phyloP scores from a whole-genome alignment of 2,329 filamentous ascomycete genomes.

The Ophiostoma fasciatum region DNA sequence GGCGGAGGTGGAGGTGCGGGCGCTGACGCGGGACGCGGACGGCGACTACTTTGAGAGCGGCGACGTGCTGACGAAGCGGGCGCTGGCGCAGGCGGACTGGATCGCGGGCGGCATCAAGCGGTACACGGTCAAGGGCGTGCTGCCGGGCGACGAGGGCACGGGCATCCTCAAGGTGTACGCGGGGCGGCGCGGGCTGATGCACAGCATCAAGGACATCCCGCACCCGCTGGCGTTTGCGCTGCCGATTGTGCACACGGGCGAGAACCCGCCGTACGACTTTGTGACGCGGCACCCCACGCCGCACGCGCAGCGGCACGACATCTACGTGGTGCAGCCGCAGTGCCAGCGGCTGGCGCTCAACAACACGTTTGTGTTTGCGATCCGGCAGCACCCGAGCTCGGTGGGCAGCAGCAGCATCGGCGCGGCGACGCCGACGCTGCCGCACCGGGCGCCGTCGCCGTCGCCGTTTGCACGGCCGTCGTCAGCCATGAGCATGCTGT shows the following conservation, averaged over 20 bases:
- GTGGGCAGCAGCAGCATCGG: too few relatives aligned
- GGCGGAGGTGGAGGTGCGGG: constrained; percentile 78
- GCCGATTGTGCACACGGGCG: constrained; percentile 79
- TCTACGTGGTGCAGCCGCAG: constrained; percentile 94
- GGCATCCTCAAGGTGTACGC: constrained; percentile 85
- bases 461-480: constrained; percentile 46
- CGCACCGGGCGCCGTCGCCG: constrained; percentile 36
- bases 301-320: constrained; percentile 91
- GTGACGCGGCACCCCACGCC: constrained; percentile 86
- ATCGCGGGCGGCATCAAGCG: constrained; percentile 60
- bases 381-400: constrained; percentile 76
- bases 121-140: constrained; percentile 81
- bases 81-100: constrained; percentile 87
- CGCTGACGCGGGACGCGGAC: constrained; percentile 67
- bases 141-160: constrained; percentile 83
- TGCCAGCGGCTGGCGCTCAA: constrained; percentile 78
- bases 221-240: constrained; percentile 80
- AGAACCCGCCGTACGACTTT: constrained; percentile 91
- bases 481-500: constrained; percentile 51
- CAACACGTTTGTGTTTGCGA: constrained; percentile 94
- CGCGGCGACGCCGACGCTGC: constrained; percentile 22
- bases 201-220: constrained; percentile 91
- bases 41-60: constrained; percentile 91
- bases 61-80: constrained; percentile 70
- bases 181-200: constrained; percentile 89